Base-by-base conservation (phyloP, 176 grass and related monocot genomes). In the Avena eriantha region DNA sequence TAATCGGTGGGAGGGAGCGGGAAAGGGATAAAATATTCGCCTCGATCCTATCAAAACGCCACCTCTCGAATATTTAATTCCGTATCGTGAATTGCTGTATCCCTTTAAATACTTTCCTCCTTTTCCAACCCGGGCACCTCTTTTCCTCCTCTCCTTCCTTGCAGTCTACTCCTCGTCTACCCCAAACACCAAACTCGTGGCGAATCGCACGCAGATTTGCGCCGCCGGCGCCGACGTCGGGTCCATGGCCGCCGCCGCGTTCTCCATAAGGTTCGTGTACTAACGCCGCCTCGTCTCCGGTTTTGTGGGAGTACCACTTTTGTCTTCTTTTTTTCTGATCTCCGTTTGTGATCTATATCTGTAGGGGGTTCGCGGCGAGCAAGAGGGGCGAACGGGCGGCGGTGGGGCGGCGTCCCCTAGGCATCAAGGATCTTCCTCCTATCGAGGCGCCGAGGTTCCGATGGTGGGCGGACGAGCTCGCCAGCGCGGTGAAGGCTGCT, bases 401-500 rank as follows among this genome's bases (percentile, higher is more conserved):
- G 61, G 79, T 51, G 59, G 73, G 21, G 17, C 68, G 24, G n/a
- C 49, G 55, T 3, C 77, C 49, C 26, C 16, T 73, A 55, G 69
- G 18, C 49, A 16, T 56, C 23, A 43, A 12, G 78, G 34, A 78
- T 14, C 85, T 95, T 18, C 79, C 79, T 64, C 89, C 91, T 59
- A 74, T 95, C 73, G 78, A 86, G 75, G 74, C 61, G 18, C 67
- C 66, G 46, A 58, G 10, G 39, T 93, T 90, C 74, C 85, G 87
- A 8, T 95, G 94, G 91, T 95, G 91, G 94, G 35, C 15, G 35
- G 82, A 95, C 48, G 91, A 88, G 55, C 68, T 93, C 5, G 86
- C 67, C 7, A 16, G 72, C 56, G 36, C 68, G 19, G 48, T 46
- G 48, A 64, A 65, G 12, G 59, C 67, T 17, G 47, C 4, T 2